phyloP scores from a whole-genome alignment of 164 flowering plant genomes.

The Stephania cephalantha region DNA sequence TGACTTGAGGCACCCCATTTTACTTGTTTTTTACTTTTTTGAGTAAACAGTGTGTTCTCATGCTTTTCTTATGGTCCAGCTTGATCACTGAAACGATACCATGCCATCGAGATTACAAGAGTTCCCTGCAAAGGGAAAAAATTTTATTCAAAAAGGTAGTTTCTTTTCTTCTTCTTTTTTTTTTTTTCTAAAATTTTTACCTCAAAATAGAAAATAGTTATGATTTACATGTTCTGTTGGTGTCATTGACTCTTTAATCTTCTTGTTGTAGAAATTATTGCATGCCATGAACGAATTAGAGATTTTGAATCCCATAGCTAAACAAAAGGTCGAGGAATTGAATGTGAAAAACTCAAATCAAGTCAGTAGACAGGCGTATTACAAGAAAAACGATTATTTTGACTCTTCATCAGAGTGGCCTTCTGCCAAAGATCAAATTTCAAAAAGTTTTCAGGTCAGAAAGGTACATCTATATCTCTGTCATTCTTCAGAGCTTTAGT shows the following conservation, averaged over 20 bases:
- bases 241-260: constrained; percentile 10
- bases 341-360: constrained; percentile 35
- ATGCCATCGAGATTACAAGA: constrained; percentile 65
- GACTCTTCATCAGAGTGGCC: constrained; percentile 40
- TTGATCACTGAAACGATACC: constrained; percentile 89
- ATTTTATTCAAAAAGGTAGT: constrained; percentile 48
- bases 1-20: neutral
- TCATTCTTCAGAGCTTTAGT: neutral
- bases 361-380: constrained; percentile 26
- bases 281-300: constrained; percentile 68
- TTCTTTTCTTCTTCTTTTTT: neutral
- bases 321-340: constrained; percentile 42
- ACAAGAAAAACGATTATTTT: constrained; percentile 19
- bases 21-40: neutral
- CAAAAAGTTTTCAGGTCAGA: constrained; percentile 22
- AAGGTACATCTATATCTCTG: constrained; percentile 37
- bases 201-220: neutral
- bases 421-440: constrained; percentile 26
- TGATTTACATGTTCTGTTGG: neutral
- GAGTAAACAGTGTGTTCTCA: neutral
- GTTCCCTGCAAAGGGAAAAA: constrained; percentile 39
- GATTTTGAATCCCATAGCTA: constrained; percentile 62
- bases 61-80: constrained; percentile 37
- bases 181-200: neutral
- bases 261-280: constrained; percentile 48